phyloP scores from a whole-genome alignment of 192 early-diverging fungal species.

The Coemansia sp. region DNA sequence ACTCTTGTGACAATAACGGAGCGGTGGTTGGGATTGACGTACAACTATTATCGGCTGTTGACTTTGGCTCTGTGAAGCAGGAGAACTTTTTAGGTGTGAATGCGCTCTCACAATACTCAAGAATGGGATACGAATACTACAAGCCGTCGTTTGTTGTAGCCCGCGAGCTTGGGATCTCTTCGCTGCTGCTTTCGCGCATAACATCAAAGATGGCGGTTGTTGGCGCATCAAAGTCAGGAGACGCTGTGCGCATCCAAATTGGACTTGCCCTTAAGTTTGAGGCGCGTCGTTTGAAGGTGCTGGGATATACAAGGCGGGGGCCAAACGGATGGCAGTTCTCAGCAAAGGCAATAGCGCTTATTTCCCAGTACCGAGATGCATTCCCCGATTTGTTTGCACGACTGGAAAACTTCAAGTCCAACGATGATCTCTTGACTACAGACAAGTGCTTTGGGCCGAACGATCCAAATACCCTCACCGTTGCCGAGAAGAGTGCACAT shows the following conservation, averaged over 20 bases:
- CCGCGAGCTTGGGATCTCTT: constrained; percentile 63
- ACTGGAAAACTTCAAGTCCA: constrained; percentile 15
- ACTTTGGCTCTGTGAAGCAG: constrained; percentile 17
- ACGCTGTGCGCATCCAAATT: constrained; percentile 65
- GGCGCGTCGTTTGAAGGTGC: constrained; percentile 77
- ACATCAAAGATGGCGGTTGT: constrained; percentile 68
- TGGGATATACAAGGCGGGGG: constrained; percentile 82
- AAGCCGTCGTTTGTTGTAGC: constrained; percentile 67
- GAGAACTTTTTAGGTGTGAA: constrained; percentile 43
- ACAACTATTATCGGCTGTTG: constrained; percentile 27
- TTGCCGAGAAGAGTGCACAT: constrained; percentile 28
- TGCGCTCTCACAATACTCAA: constrained; percentile 17
- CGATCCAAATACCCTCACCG: not conserved
- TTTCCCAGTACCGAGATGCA: constrained; percentile 66
- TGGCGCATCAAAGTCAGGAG: constrained; percentile 60
- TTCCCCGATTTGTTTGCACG: constrained; percentile 64
- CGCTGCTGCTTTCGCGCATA: constrained; percentile 77
- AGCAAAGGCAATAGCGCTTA: constrained; percentile 70
- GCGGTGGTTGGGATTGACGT: constrained; percentile 27
- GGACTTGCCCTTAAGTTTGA: constrained; percentile 95
- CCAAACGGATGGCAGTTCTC: constrained; percentile 85
- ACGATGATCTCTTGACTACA: constrained; percentile 15
- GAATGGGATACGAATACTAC: constrained; percentile 52
- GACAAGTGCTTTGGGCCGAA: constrained; percentile 35
- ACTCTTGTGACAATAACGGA: constrained; percentile 36